phyloP scores from a whole-genome alignment of 805 yeast species.

The Saccharomycopsis sp. region DNA sequence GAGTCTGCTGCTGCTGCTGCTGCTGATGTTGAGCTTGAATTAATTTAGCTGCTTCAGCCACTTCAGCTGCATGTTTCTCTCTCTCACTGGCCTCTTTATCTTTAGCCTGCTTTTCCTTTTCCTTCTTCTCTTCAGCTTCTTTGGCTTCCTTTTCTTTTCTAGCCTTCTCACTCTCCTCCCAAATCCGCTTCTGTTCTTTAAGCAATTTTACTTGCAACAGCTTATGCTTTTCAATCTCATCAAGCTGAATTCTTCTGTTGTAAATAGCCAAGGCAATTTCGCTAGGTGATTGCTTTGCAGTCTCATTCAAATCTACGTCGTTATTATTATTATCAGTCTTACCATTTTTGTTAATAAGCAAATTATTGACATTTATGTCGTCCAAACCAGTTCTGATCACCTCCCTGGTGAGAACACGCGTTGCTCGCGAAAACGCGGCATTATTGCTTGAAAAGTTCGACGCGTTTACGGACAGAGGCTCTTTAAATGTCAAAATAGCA shows the following conservation, averaged over 20 bases:
- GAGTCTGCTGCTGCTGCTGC: not conserved
- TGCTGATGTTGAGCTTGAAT: not conserved
- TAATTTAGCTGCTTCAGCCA: not conserved
- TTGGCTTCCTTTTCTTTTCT: not conserved
- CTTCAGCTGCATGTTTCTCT: slow-evolving; percentile 3
- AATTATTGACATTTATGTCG: not conserved
- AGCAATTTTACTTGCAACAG: slow-evolving; percentile 3
- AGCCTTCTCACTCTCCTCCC: not conserved
- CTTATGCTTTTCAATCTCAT: slow-evolving; percentile 7
- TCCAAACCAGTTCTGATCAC: not conserved
- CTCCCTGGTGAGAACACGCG: not conserved
- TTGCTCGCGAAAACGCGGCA: not conserved
- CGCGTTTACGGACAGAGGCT: not conserved
- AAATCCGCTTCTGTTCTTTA: slow-evolving; percentile 1
- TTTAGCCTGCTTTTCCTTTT: not conserved
- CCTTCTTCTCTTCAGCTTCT: not conserved
- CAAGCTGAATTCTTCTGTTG: slow-evolving; percentile 10
- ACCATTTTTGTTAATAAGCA: not conserved
- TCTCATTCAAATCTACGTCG: not conserved
- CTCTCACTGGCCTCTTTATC: not conserved
- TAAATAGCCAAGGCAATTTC: slow-evolving; percentile 13
- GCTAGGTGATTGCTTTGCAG: not conserved
- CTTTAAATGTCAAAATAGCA: not conserved
- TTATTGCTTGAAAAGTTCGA: not conserved
- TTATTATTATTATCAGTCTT: not conserved